Base-by-base conservation (phyloP, 208 protist species). In the Leishmania tropica region DNA sequence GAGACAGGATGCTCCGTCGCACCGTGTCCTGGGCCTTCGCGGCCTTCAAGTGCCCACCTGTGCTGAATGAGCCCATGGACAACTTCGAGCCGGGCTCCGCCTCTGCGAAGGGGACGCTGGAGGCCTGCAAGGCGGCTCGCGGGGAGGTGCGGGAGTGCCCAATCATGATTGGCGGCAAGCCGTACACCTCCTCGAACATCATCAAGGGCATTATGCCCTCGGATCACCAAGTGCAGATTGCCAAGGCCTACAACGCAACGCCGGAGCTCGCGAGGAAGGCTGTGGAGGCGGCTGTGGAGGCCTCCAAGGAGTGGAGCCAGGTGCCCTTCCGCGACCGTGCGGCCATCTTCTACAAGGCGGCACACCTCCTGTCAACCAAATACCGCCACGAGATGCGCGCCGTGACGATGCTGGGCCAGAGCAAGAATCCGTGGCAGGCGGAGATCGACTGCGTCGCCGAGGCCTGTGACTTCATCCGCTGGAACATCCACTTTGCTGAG, bases 371-470 rank as follows among this genome's bases (percentile, higher is more conserved):
- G 7, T 87, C 93, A 10, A 94, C 96, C 64, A 96, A 94, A 80
- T 98, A 96, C 81, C 91, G 97, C 51, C 28, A 93, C 58, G 91
- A 96, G 42, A 88, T 99, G 76, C 89, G 93, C 0, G 98, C 98
- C 5, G 93, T 96, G 24, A 99, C 98, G 17, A 99, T 99, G 97
- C 83, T 99, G 2, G 98, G 98, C 42, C 98, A 99, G 91, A 92
- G 93, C 83, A 99, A 99, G 90, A 99, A 96, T 84, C 90, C 99
- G 48, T 99, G 94, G 90, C 99, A 99, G 90, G 98, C 98, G 6
- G 99, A 99, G 83, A 99, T 99, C 85, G 99, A 99, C 89, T 92
- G 93, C 53, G 86, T 98, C 58, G 96, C 92, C 0, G 99, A 99
- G 89, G 76, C 91, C 7, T 97, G 96, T 76, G 99, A 99, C 86